Evolutionary conservation across 2,329 filamentous ascomycete species (phyloP).

Genomic region (Colletotrichum neosansevieriae): DNA sequence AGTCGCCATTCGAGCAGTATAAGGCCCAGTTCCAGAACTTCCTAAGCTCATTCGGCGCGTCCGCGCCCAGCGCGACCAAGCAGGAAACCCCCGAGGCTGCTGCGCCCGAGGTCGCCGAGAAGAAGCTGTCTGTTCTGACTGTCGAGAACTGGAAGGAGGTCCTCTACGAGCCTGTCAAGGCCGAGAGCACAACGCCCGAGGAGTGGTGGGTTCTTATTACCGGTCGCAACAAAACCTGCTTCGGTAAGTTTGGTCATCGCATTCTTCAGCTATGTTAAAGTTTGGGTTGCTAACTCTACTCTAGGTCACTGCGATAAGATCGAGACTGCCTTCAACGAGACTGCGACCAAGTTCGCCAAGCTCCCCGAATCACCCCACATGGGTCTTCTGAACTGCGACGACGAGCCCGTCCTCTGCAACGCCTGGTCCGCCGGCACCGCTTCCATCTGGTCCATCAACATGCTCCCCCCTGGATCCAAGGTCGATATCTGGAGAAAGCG

Average conservation of each 20-base stretch:
- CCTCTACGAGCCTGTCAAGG: conserved; percentile 71
- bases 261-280: conserved; percentile 33
- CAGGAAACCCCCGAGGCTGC: conserved; percentile 57
- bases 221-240: conserved; percentile 84
- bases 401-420: conserved; percentile 81
- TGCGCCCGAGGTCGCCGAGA: conserved; percentile 52
- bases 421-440: conserved; percentile 76
- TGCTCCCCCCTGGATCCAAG: conserved; percentile 73
- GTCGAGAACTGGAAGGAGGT: conserved; percentile 79
- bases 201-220: conserved; percentile 83
- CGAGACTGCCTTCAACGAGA: conserved; percentile 76
- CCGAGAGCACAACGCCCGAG: conserved; percentile 71
- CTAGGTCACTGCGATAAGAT: conserved; percentile 74
- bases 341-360: conserved; percentile 72
- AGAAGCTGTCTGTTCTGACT: conserved; percentile 66
- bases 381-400: conserved; percentile 79
- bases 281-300: conserved; percentile 39
- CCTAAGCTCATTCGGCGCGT: conserved; percentile 69
- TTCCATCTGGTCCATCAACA: conserved; percentile 74
- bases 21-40: conserved; percentile 74
- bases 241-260: conserved; percentile 57
- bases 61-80: conserved; percentile 62
- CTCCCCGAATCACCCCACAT: conserved; percentile 74
- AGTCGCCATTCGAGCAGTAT: conserved; percentile 66
- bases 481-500: conserved; percentile 74